Evolutionary conservation across 352 stramenopile species (phyloP), one percentile per base, ranked within the genome.

Genomic region (Pythium diclinum): DNA sequence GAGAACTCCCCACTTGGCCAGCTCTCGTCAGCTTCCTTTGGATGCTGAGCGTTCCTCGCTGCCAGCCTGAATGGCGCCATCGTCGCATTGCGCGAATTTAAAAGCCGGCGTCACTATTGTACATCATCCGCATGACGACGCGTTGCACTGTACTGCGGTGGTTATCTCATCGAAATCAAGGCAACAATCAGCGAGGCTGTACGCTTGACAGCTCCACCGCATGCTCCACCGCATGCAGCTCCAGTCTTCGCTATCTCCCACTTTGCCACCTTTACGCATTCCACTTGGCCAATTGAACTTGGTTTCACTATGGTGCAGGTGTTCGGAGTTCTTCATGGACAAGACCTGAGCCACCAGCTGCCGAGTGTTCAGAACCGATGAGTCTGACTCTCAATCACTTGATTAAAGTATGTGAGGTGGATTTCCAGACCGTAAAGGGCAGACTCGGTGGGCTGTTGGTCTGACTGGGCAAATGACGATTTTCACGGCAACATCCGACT

Each of bases 281-380:
- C 60, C 49, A 67, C 30, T 48, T 33, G 25, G 3, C 14, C 8
- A 6, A 25, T 2, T 38, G 36, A 9, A 67, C 60, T 61, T 67
- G 60, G 21, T 67, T 67, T 51, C 60, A 67, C 52, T 67, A 67
- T 67, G 42, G 23, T 4, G 33, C 4, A 32, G 32, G 23, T 57
- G n/a, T 33, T 33, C 42, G 55, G 56, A 61, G 40, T 28, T 54
- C 21, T 9, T 40, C 55, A 33, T 40, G 36, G 38, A 40, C 34
- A 25, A 21, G 47, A 51, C n/a, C 19, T 16, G 55, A 38, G 44
- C 57, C 13, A 63, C 57, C 56, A 63, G 57, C 57, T 63, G 57
- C 32, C 4, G 34, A 30, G 44, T 51, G 14, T 6, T 30, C 44
- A 51, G 44, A 28, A 14, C 10, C 25, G 19, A n/a, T 17, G 7